phyloP scores from a whole-genome alignment of 345 rosid species.

The Physaria fendleri region DNA sequence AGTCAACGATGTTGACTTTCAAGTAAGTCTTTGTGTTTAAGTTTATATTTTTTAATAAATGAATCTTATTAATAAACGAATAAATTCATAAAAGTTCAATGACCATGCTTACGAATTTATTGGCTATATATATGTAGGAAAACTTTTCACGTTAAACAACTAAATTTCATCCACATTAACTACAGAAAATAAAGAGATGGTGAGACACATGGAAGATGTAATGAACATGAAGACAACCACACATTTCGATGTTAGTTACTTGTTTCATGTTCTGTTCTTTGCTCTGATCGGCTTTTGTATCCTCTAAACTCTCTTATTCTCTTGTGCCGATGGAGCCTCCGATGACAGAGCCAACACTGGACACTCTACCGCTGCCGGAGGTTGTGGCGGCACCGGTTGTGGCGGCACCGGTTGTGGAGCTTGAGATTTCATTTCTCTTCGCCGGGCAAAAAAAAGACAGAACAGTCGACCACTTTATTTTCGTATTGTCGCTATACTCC shows the following conservation, averaged over 20 bases:
- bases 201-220: constrained; percentile 26
- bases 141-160: constrained; percentile 14
- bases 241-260: constrained; percentile 19
- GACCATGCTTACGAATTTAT: background rate
- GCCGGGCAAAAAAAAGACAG: background rate
- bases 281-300: constrained; percentile 39
- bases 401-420: constrained; percentile 47
- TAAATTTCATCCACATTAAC: constrained; percentile 5
- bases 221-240: constrained; percentile 20
- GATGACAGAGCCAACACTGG: constrained; percentile 21
- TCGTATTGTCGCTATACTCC: background rate
- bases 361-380: constrained; percentile 20
- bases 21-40: background rate
- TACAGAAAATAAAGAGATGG: constrained; percentile 28
- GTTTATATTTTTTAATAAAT: background rate
- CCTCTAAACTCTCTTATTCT: constrained; percentile 43
- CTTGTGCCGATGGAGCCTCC: constrained; percentile 49
- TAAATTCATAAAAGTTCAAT: constrained; percentile 1
- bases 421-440: constrained; percentile 8
- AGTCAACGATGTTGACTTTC: background rate
- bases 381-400: constrained; percentile 42
- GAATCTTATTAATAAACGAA: background rate
- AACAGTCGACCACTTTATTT: background rate
- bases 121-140: constrained; percentile 17
- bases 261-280: constrained; percentile 31